These are phyloP conservation scores for Myxozyma kluyveri DNA, from an alignment of 805 yeast genomes.

Conservation along the genomic window DNA sequence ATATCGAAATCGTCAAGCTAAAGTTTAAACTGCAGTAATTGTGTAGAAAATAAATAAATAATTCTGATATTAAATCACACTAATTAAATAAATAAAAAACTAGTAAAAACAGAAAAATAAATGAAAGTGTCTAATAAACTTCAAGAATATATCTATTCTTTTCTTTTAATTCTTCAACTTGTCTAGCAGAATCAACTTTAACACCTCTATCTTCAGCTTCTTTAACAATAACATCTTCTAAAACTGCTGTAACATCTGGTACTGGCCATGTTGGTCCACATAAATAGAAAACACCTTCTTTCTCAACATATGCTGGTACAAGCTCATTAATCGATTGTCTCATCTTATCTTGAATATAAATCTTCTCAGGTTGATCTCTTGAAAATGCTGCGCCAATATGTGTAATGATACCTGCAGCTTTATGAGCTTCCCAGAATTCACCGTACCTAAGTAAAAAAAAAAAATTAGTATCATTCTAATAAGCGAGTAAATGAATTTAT, in stretches of 20 bases:
- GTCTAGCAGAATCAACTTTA: slow-evolving; percentile 68
- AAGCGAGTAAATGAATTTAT: not conserved
- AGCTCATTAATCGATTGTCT: slow-evolving; percentile 69
- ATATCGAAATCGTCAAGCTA: too few species aligned
- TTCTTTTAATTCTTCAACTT: slow-evolving; percentile 91
- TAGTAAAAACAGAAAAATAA: not conserved
- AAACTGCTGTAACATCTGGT: slow-evolving; percentile 88
- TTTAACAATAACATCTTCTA: slow-evolving; percentile 70
- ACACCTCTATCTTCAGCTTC: slow-evolving; percentile 70
- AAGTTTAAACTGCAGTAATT: too few species aligned
- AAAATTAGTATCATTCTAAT: not conserved
- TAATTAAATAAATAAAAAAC: too few species aligned
- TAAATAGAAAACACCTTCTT: slow-evolving; percentile 86
- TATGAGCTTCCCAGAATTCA: slow-evolving; percentile 95
- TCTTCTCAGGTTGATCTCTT: slow-evolving; percentile 92
- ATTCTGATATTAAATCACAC: too few species aligned
- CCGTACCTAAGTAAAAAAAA: slow-evolving; percentile 52
- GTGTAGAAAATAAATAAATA: too few species aligned
- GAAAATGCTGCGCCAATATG: slow-evolving; percentile 98
- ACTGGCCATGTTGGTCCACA: slow-evolving; percentile 99
- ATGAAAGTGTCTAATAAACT: slow-evolving; percentile 58
- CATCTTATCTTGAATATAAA: slow-evolving; percentile 92
- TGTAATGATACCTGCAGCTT: slow-evolving; percentile 86
- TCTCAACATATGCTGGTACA: slow-evolving; percentile 71
- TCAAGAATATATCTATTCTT: slow-evolving; percentile 87